Evolutionary conservation across 2,329 filamentous ascomycete genomes (phyloP).

Genomic region (Blastomyces emzantsi): DNA sequence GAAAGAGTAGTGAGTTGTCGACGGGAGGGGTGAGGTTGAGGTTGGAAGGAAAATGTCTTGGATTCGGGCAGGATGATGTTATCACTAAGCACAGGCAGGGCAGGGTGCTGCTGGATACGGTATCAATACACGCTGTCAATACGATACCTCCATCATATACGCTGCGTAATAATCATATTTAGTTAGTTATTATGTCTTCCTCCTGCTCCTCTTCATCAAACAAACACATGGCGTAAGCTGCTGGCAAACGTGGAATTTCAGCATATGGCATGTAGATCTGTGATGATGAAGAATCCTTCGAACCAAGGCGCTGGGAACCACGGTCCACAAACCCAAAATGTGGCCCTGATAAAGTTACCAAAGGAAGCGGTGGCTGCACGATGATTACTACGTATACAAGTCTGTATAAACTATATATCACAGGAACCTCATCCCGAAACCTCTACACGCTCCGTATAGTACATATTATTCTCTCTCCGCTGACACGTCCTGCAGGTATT

Average conservation of each 20-base stretch:
- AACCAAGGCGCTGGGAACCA: background rate
- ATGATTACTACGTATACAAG: too few species aligned
- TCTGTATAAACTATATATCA: too few species aligned
- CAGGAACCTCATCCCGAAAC: too few species aligned
- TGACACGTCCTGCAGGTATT: background rate
- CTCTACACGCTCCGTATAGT: background rate
- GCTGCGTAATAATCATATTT: too few species aligned
- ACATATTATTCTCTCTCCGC: background rate
- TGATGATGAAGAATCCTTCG: background rate
- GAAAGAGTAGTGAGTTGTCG: too few species aligned
- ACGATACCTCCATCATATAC: background rate
- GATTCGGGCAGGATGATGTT: background rate
- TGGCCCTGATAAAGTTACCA: too few species aligned
- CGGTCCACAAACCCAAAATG: background rate
- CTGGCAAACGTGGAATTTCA: background rate
- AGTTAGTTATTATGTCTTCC: too few species aligned
- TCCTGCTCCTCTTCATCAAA: background rate
- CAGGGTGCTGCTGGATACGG: background rate
- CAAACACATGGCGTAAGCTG: background rate
- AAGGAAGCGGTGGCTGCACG: too few species aligned
- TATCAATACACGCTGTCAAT: background rate
- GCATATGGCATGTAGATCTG: background rate
- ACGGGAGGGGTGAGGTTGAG: too few species aligned
- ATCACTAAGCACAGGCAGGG: background rate
- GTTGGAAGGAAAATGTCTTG: background rate